Percentiles rank a stretch among this genome's conserved stretches.
These are phyloP conservation scores for Fraxinus baroniana DNA, from an alignment of 305 asterid species.

Conservation along the genomic window DNA sequence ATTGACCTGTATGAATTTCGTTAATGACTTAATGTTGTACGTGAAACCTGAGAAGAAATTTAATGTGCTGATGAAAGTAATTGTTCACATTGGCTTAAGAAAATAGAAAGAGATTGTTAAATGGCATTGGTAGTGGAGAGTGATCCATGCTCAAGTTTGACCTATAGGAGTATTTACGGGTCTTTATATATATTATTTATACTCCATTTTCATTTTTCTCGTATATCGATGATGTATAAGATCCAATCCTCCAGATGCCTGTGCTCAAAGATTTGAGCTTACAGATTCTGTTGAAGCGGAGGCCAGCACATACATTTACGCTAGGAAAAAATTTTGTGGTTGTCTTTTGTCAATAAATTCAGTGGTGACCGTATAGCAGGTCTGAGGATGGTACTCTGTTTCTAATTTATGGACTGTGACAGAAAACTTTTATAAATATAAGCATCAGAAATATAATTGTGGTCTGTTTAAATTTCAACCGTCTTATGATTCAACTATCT, in stretches of 20 bases:
- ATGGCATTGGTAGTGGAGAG: neutral
- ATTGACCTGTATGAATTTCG: neutral
- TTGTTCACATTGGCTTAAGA: neutral
- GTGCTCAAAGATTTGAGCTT: slow-evolving; percentile 9
- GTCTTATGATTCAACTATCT: neutral
- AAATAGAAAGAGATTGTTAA: neutral
- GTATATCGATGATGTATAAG: neutral
- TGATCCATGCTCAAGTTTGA: neutral
- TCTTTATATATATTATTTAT: neutral
- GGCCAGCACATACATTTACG: neutral
- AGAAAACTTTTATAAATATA: neutral
- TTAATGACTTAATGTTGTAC: neutral
- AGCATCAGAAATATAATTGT: slow-evolving; percentile 3
- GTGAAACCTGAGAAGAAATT: neutral
- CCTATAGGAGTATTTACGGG: neutral
- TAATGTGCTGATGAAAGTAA: neutral
- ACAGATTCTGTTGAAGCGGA: slow-evolving; percentile 11
- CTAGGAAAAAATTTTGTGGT: neutral
- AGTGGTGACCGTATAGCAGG: neutral
- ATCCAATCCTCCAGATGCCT: slow-evolving; percentile 10
- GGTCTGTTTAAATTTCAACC: neutral
- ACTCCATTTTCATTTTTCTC: neutral
- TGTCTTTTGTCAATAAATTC: neutral
- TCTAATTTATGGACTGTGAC: slow-evolving; percentile 4
- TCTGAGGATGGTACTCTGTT: neutral